Evolutionary conservation across 192 early-diverging fungal species (phyloP).

Genomic region (Funneliformis geosporum): DNA sequence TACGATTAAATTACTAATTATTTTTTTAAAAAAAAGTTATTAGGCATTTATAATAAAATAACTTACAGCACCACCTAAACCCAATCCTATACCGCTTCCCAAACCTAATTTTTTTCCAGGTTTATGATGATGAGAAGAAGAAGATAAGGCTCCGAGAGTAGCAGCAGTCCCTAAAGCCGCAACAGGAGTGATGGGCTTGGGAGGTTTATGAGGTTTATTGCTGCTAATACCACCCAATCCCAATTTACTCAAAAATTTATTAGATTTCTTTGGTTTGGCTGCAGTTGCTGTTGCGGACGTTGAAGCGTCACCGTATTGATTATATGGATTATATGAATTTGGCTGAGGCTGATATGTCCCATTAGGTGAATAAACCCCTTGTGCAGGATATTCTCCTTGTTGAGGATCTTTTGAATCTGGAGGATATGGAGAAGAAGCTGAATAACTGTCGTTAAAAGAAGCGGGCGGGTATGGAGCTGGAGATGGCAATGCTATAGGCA

Average conservation of each 20-base stretch:
- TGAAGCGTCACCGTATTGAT: neutral
- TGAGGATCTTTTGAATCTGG: neutral
- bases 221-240: neutral
- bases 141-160: neutral
- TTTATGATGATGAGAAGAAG: neutral
- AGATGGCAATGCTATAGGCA: neutral
- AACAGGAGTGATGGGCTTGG: neutral
- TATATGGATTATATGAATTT: neutral
- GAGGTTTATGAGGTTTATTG: neutral
- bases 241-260: neutral
- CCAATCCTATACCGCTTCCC: neutral
- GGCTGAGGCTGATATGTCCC: neutral
- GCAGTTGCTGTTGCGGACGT: neutral
- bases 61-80: neutral
- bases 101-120: neutral
- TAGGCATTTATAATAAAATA: neutral
- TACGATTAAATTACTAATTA: too few species aligned
- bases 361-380: too few species aligned
- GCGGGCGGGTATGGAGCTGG: neutral
- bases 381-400: neutral
- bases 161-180: neutral
- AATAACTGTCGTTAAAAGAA: neutral
- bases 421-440: neutral
- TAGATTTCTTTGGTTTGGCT: neutral
- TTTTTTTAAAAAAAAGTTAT: too few species aligned